phyloP scores from a whole-genome alignment of 2,329 filamentous ascomycete species.

The Hymenoscyphus occultus region DNA sequence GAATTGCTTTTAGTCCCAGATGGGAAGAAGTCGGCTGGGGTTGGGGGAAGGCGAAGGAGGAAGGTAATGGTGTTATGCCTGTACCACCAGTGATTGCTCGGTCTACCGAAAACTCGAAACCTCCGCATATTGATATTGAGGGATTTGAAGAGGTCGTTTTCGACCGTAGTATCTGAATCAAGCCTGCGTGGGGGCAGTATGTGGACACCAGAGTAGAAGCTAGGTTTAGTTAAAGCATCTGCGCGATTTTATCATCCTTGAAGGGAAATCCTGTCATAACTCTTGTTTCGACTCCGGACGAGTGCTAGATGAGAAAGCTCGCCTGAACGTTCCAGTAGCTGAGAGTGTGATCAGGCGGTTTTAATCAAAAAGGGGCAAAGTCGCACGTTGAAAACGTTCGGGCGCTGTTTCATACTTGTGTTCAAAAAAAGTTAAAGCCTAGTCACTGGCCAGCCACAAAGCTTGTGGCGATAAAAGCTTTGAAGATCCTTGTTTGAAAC shows the following conservation, averaged over 20 bases:
- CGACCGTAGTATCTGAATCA: neutral
- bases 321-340: neutral
- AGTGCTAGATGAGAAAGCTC: neutral
- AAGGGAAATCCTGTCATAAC: neutral
- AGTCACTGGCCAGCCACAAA: neutral
- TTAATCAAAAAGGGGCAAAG: neutral
- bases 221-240: neutral
- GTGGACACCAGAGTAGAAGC: neutral
- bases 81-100: neutral
- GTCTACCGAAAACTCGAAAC: neutral
- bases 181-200: neutral
- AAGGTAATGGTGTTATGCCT: neutral
- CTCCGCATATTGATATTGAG: neutral
- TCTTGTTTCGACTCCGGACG: neutral
- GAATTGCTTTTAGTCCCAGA: slow-evolving; percentile 18
- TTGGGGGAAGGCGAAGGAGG: neutral
- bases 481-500: neutral
- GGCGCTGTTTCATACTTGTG: neutral
- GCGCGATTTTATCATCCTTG: neutral
- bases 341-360: neutral
- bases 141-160: neutral
- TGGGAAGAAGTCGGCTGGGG: slow-evolving; percentile 13
- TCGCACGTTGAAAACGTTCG: neutral
- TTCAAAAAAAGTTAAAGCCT: neutral
- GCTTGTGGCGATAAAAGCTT: neutral